These are phyloP conservation scores for Fallopia convolvulus DNA, from an alignment of 148 eudicot species.

Conservation along the genomic window DNA sequence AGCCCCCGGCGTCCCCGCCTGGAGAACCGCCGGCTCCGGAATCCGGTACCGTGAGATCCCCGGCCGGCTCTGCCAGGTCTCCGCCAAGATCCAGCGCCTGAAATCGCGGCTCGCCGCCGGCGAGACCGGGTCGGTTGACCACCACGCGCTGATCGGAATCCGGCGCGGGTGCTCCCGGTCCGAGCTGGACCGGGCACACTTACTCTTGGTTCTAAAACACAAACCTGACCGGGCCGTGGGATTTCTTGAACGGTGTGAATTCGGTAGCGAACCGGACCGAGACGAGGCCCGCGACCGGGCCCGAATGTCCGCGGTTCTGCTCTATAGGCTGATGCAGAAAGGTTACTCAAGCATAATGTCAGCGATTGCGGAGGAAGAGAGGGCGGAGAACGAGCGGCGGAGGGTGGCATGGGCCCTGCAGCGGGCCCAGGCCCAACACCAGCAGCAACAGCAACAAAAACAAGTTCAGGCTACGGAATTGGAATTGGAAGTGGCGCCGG, in stretches of 20 bases:
- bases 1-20: slow-evolving; percentile 48
- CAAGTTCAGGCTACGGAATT: neutral
- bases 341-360: slow-evolving; percentile 46
- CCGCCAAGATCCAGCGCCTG: slow-evolving; percentile 51
- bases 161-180: slow-evolving; percentile 77
- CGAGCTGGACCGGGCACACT: slow-evolving; percentile 81
- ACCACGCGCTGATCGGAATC: slow-evolving; percentile 67
- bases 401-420: slow-evolving; percentile 54
- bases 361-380: slow-evolving; percentile 49
- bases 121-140: slow-evolving; percentile 75
- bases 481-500: neutral
- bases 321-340: slow-evolving; percentile 70
- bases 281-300: slow-evolving; percentile 69
- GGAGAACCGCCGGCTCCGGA: slow-evolving; percentile 45
- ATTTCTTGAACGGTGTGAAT: slow-evolving; percentile 72
- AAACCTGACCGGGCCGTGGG: slow-evolving; percentile 71
- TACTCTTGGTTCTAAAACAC: slow-evolving; percentile 58
- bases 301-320: slow-evolving; percentile 49
- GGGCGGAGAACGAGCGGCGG: slow-evolving; percentile 44
- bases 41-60: slow-evolving; percentile 75
- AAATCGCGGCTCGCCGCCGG: slow-evolving; percentile 72
- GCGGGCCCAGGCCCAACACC: slow-evolving; percentile 19
- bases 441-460: neutral
- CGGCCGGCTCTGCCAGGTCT: slow-evolving; percentile 43
- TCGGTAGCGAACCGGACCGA: slow-evolving; percentile 40